Base-by-base conservation (phyloP, 805 yeast genomes). In the Metschnikowia lunata region DNA sequence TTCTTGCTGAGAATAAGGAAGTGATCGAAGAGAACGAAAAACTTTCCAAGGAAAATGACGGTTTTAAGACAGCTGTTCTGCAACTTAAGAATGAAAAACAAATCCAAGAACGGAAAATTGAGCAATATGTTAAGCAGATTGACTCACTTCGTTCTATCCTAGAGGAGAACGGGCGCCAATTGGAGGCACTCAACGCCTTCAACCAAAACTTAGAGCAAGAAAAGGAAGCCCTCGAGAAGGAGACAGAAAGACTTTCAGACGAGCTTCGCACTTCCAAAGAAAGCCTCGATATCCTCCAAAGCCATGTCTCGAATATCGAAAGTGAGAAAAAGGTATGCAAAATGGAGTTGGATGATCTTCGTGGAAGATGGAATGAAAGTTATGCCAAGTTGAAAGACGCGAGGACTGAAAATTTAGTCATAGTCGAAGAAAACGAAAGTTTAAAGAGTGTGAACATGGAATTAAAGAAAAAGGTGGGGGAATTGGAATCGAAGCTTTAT, bases 341-440 rank as follows among this genome's bases (percentile, higher is more conserved):
- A 43, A 48, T 56, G n/a, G 76, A 71, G 41, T 53, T 71, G 28
- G 26, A 63, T 54, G 54, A 45, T 50, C 30, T 60, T 56, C 15
- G 57, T 55, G 26, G 45, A 54, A 14, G 57, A 54, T 40, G 74
- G 69, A 46, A 59, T 51, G 8, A 56, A 50, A 46, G 73, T 29
- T 56, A 54, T 33, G 42, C 42, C 23, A 42, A 66, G 40, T 70
- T 64, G 50, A 69, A 62, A 40, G 61, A 56, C 13, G 52, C 69
- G 30, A 59, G 80, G 47, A 75, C 76, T 36, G 79, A 79, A 37
- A 73, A 76, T 33, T 66, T 82, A 45, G 78, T 80, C 39, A 61
- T 81, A 5, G 64, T 70, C 23, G 88, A 85, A 60, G 93, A 85
- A 57, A 84, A 82, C 55, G 81, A 80, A 54, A 75, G 84, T 1